Base-by-base conservation (phyloP, 768 basidiomycete genomes). In the Boletus bicolor region DNA sequence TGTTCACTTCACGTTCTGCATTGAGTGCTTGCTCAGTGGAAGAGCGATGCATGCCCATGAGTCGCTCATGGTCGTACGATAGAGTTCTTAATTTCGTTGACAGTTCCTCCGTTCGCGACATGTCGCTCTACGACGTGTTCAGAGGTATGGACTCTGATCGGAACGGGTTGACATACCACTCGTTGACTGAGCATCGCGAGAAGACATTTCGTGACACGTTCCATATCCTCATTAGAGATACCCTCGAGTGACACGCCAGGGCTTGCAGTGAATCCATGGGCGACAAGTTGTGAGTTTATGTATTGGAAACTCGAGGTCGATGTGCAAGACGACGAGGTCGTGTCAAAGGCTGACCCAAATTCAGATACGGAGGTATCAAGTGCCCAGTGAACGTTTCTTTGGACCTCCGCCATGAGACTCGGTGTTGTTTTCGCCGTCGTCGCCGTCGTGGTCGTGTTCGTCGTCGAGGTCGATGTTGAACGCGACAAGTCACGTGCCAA, bases 61-160 rank as follows among this genome's bases (percentile, higher is more conserved):
- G 76, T 12, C 92, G 80, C 65, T 92, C 90, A 55, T 91, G 79
- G 61, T 94, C 92, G 57, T 94, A 93, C 3, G 82, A 81, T 1
- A 93, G 74, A 2, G 89, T 92, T 24, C 89, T 79, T 17, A 89
- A 70, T 62, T 89, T 90, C 0, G 88, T 85, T 0, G 84, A 80
- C 6, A 93, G 63, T 11, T 89, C 84, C 64, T 94, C 92, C 36
- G 86, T 83, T n/a, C 83, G 77, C 10, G 81, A 75, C 83, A 93
- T 88, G 68, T 94, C 92, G 64, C 85, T 77, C 84, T 84, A 59
- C 38, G 30, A 50, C 54, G 55, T 41, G 59, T 53, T 72, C 26
- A 67, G 57, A 53, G 32, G 15, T 45, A 39, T 1, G 19, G 48
- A 58, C 55, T 32, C 26, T 30, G 44, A 57, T 39, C 57, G 19